Evolutionary conservation across 176 grass and related monocot species (phyloP).

Genomic region (Leersia perrieri): DNA sequence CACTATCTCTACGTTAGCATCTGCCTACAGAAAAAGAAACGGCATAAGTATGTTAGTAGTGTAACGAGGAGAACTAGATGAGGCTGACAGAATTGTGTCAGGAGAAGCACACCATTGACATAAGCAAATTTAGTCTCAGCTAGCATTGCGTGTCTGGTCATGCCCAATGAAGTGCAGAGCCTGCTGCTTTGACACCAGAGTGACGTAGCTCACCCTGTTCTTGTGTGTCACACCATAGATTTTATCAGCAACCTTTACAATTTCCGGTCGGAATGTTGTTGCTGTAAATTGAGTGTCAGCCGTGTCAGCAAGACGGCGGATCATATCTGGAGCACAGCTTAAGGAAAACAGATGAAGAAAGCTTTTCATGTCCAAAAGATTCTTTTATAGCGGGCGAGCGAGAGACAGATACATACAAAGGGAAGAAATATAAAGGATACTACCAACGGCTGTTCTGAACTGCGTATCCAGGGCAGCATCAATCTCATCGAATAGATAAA

Average conservation of each 20-base stretch:
- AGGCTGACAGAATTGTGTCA: neutral
- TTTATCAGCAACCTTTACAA: constrained; percentile 87
- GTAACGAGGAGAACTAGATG: neutral
- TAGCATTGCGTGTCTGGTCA: constrained; percentile 81
- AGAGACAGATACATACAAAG: neutral
- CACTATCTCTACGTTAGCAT: constrained; percentile 1
- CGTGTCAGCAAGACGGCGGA: constrained; percentile 69
- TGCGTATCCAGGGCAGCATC: constrained; percentile 97
- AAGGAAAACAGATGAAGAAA: constrained; percentile 41
- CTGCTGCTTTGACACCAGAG: constrained; percentile 78
- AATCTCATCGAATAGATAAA: constrained; percentile 98
- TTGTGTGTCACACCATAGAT: constrained; percentile 96
- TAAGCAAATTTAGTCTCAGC: constrained; percentile 25
- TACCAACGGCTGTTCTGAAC: constrained; percentile 89
- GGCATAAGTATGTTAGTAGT: neutral
- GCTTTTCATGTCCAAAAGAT: neutral
- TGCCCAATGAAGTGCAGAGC: constrained; percentile 97
- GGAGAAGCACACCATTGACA: neutral
- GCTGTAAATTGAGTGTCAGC: constrained; percentile 92
- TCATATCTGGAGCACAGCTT: constrained; percentile 70
- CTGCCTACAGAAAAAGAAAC: constrained; percentile 3
- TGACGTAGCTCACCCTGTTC: constrained; percentile 86
- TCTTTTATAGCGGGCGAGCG: neutral
- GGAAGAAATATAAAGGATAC: constrained; percentile 69
- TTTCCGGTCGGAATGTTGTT: constrained; percentile 82